Evolutionary conservation across 129 eudicot genomes (phyloP), one percentile per base, ranked within the genome.

Genomic region (Ambrosia trifida): DNA sequence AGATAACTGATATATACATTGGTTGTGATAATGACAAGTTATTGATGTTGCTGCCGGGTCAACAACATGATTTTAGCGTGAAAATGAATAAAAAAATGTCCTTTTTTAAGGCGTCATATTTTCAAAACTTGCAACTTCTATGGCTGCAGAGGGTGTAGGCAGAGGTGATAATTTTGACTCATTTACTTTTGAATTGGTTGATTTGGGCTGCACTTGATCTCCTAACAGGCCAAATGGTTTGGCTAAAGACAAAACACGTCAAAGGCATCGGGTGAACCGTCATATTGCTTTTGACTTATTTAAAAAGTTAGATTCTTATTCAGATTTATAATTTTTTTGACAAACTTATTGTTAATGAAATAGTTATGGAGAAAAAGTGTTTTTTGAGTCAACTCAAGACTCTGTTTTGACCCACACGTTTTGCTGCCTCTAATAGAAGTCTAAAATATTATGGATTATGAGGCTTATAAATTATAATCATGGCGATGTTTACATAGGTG

Each of bases 401-500:
- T 24, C 28, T 1, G 28, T 24, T 24, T 7, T 7, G 10, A 8
- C 49, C 68, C 16, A 1, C 68, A 33, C n/a, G 17, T 41, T 10
- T 64, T 19, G 9, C 17, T 1, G 1, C 16, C 18, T 64, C 10
- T 64, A 18, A 17, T 40, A 41, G 36, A 35, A 59, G 1, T 58
- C 2, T 66, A 3, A 40, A 32, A 52, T 45, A 66, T 56, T 57
- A 2, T 45, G 50, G 49, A 44, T 67, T 50, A 3, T 70, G 19
- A 64, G 51, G 51, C 72, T 78, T 70, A 77, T 63, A 51, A 30
- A 67, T 78, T 70, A 77, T 63, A 51, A 30, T 52, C 41, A 63
- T 38, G 13, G 12, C 18, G 33, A n/a, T 44, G n/a, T 20, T 35
- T 65, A 5, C 73, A 53, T 74, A 91, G 96, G 87, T 91, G 78